Percentiles rank a stretch among this genome's conserved stretches.
Evolutionary conservation across 2,329 filamentous ascomycete species (phyloP).

Genomic region (Aspergillus oerlinghausenensis): DNA sequence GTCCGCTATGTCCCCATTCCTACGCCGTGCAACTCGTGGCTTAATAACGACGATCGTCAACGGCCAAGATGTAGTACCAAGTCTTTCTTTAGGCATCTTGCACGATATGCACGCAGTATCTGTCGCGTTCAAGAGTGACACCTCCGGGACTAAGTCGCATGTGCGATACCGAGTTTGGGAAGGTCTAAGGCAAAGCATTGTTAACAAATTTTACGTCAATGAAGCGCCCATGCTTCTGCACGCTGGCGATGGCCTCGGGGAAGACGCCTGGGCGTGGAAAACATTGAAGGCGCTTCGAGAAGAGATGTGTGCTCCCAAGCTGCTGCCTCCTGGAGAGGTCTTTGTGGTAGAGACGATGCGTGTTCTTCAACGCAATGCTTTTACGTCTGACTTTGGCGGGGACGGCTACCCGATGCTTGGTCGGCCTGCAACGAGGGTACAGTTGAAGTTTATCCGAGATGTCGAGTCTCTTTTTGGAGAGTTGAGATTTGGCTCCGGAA

Average conservation of each 20-base stretch:
- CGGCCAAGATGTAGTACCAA: constrained; percentile 68
- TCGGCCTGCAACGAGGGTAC: constrained; percentile 62
- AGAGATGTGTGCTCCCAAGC: constrained; percentile 64
- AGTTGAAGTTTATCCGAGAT: constrained; percentile 66
- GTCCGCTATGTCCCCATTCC: constrained; percentile 64
- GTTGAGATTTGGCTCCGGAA: constrained; percentile 65
- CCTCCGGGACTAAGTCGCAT: constrained; percentile 62
- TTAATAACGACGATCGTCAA: constrained; percentile 72
- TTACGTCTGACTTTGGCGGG: constrained; percentile 41
- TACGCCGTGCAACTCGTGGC: constrained; percentile 66
- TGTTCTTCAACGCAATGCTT: constrained; percentile 64
- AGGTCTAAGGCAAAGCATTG: constrained; percentile 57
- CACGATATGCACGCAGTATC: constrained; percentile 71
- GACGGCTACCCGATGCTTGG: constrained; percentile 50
- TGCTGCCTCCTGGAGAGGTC: constrained; percentile 71
- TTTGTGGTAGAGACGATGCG: constrained; percentile 66
- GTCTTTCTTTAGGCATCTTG: constrained; percentile 66
- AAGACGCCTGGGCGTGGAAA: constrained; percentile 64
- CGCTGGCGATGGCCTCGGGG: constrained; percentile 51
- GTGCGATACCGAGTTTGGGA: constrained; percentile 64
- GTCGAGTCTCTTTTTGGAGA: constrained; percentile 68
- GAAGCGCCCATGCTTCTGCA: constrained; percentile 41
- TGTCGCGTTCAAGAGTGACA: constrained; percentile 68
- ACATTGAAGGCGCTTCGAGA: constrained; percentile 62
- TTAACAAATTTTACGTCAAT: constrained; percentile 57